phyloP scores from a whole-genome alignment of 2,329 filamentous ascomycete species.

The Didymella segeticola region DNA sequence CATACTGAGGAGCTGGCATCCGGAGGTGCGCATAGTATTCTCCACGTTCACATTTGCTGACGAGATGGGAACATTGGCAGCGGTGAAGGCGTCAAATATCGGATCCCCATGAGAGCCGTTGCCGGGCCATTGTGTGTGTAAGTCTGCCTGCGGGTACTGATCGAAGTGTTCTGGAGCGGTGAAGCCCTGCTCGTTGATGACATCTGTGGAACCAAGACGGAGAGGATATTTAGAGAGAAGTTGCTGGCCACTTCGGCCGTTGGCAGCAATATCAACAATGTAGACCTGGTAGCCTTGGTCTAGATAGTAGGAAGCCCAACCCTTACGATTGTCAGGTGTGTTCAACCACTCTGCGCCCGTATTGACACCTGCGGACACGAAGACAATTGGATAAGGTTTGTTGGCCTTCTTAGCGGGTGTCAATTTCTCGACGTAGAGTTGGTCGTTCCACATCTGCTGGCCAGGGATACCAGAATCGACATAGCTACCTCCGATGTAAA shows the following conservation, averaged over 20 bases:
- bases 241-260: slow-evolving; percentile 18
- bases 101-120: slow-evolving; percentile 24
- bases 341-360: slow-evolving; percentile 27
- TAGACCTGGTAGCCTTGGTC: slow-evolving; percentile 32
- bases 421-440: slow-evolving; percentile 33
- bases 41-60: slow-evolving; percentile 25
- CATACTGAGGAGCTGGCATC: slow-evolving; percentile 23
- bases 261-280: slow-evolving; percentile 25
- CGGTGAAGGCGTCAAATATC: slow-evolving; percentile 29
- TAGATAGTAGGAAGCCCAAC: slow-evolving; percentile 29
- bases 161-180: slow-evolving; percentile 21
- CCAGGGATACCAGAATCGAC: slow-evolving; percentile 28
- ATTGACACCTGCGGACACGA: slow-evolving; percentile 31
- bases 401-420: slow-evolving; percentile 18
- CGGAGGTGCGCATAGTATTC: slow-evolving; percentile 26
- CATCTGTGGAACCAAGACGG: slow-evolving; percentile 21
- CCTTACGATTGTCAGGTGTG: slow-evolving; percentile 24
- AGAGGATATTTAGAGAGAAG: slow-evolving; percentile 16
- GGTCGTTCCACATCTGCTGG: slow-evolving; percentile 25
- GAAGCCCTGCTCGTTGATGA: slow-evolving; percentile 23
- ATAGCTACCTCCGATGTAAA: slow-evolving; percentile 37
- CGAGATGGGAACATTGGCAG: slow-evolving; percentile 23
- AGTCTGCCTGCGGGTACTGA: slow-evolving; percentile 22
- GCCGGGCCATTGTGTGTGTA: slow-evolving; percentile 33
- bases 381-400: slow-evolving; percentile 30